Evolutionary conservation across 2,329 filamentous ascomycete species (phyloP), one percentile per base, ranked within the genome.

Genomic region (Ophiostoma tasmaniense): DNA sequence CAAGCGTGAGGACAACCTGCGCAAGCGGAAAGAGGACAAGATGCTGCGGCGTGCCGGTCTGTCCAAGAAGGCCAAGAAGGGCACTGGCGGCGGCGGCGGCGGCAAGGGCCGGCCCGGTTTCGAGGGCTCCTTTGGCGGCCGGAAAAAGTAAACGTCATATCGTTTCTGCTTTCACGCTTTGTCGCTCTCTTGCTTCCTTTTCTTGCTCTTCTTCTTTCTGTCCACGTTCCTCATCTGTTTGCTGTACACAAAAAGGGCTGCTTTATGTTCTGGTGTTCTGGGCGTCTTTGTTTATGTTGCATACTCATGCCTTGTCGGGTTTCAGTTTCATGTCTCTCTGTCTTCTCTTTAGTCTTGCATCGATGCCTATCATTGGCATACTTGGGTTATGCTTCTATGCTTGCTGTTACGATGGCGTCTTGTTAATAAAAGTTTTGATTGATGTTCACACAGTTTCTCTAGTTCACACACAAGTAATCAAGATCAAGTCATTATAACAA

Each of bases 1-100:
- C 79, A 96, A 96, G 83, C 85, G 90, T 71, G 90, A 93, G 76
- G 90, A 91, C 66, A 94, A 94, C 77, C 81, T 94, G 72, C 83
- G 83, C 74, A 90, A 90, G 79, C 84, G 90, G 73, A 85, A 85
- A 73, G 92, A 95, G 66, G 90, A 91, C 73, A 93, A 93, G 81
- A 71, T 82, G 68, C 75, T 81, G 67, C 85, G 86, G 68, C 84
- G 83, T 73, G 84, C 83, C 68, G 84, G 83, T 42, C 67, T 73
- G 69, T 35, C 69, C 1, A 88, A 86, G 78, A 87, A 86, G 71
- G 80, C 79, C 73, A 73, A 74, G 69, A 72, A 80, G 74, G 78
- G 79, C 73, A 84, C 84, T 76, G 79, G 80, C 71, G 69, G 50
- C 73, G 75, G 64, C 11, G 70, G 81, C 73, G 75, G 81, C 73